A percentile compares a stretch with the other conserved stretches of the same genome.
phyloP scores from a whole-genome alignment of 179 eudicot species.

The Silene noctiflora region DNA sequence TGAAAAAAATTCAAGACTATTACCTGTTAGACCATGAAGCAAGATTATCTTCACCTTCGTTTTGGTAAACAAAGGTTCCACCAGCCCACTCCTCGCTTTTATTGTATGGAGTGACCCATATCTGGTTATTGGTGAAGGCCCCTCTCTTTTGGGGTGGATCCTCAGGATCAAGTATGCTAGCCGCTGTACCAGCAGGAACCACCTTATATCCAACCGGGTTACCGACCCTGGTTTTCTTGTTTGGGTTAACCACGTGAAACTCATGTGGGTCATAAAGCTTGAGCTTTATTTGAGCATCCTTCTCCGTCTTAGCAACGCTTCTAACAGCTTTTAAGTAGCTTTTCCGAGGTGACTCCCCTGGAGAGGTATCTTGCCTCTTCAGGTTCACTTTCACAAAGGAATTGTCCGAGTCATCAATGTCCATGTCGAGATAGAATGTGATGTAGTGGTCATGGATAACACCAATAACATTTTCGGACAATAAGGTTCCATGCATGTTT shows the following conservation, averaged over 20 bases:
- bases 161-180: slow-evolving; percentile 72
- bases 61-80: slow-evolving; percentile 81
- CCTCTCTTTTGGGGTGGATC: slow-evolving; percentile 94
- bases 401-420: slow-evolving; percentile 68
- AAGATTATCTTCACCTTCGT: slow-evolving; percentile 83
- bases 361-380: slow-evolving; percentile 46
- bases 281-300: slow-evolving; percentile 91
- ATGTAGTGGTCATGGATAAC: slow-evolving; percentile 90
- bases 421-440: slow-evolving; percentile 91
- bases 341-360: slow-evolving; percentile 60
- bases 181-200: slow-evolving; percentile 84
- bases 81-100: slow-evolving; percentile 87
- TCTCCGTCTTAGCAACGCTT: slow-evolving; percentile 74
- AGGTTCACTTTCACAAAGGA: slow-evolving; percentile 86
- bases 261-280: slow-evolving; percentile 83
- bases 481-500: slow-evolving; percentile 66
- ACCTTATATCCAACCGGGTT: slow-evolving; percentile 92
- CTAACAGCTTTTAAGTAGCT: slow-evolving; percentile 76
- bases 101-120: slow-evolving; percentile 94
- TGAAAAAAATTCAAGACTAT: too few relatives aligned
- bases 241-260: slow-evolving; percentile 74
- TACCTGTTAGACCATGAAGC: slow-evolving; percentile 90
- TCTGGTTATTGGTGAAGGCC: slow-evolving; percentile 86
- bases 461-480: slow-evolving; percentile 85
- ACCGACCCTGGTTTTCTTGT: slow-evolving; percentile 68